Evolutionary conservation across 2,329 filamentous ascomycete genomes (phyloP), one percentile per base, ranked within the genome.

Genomic region (Myotisia sp.): DNA sequence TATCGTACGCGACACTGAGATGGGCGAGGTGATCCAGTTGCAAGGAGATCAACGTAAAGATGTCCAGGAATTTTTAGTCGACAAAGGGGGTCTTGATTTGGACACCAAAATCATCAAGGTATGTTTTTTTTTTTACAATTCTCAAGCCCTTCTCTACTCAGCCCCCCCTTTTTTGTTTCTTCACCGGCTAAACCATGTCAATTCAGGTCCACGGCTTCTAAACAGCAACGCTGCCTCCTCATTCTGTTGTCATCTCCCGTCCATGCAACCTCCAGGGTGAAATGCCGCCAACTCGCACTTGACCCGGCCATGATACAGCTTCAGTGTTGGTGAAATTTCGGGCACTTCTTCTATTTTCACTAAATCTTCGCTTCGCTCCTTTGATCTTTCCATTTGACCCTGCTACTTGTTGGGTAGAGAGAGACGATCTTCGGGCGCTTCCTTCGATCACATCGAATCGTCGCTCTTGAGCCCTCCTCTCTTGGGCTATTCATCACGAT

Each of bases 21-120:
- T 94, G 83, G 87, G 87, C 60, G 86, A 95, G 72, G 87, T 95
- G 73, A 94, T 98, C 59, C 90, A 98, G 73, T 80, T 98, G 58
- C 90, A 98, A 67, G 90, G 90, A 55, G 90, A 98, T 63, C 90
- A 98, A 72, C 87, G 90, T 67, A 92, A 92, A 68, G 85, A 93
- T 75, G 82, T 94, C 60, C 82, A 92, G 64, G 85, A 94, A 58
- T 98, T 95, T 70, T 77, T 95, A 64, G 76, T 77, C 65, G 82
- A 93, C 68, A 84, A 86, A 65, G 82, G 86, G 58, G 87, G 87
- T 55, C 74, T 95, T 54, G 84, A 83, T 63, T 78, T 94, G 58
- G 84, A 94, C 66, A 71, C 77, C 63, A 92, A 94, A 76, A 92
- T 79, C 66, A 93, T 95, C 68, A 94, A 95, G 74, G 82, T 87